Base-by-base conservation (phyloP, 106 monocot species). In the Dactylorhiza incarnata region DNA sequence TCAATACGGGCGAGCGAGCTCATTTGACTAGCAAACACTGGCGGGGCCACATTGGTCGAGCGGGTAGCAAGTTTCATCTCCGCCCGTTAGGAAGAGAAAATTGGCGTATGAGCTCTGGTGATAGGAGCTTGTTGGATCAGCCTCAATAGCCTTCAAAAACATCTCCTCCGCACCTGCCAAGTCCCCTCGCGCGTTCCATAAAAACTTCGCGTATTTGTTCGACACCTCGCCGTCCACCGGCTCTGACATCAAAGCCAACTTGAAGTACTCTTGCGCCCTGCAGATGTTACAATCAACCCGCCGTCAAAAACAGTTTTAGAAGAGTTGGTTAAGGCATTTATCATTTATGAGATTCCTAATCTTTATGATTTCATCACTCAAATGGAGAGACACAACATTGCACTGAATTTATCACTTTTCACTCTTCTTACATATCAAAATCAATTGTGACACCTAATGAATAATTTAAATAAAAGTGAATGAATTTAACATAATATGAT, bases 251-350 rank as follows among this genome's bases (percentile, higher is more conserved):
- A 83, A 83, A 49, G 93, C 81, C 78, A 70, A 77, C 29, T 73
- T 71, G 79, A 89, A 93, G 90, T 84, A 86, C 49, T 82, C 68
- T 16, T 87, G 78, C 44, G 93, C 93, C 74, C 93, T 93, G 78
- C 45, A 69, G 16, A 69, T 45, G 29, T 66, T 37, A 66, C 8
- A 29, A 29, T 29, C 29, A 29, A 29, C 29, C 2, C 29, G 29
- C 29, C 29, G 29, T 29, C 29, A 29, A 29, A 29, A 29, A 29
- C 29, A 29, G 29, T 0, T 2, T 29, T 29, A 29, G 29, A 29
- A 29, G 29, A 29, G 0, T 29, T 29, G 29, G 29, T 29, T 29
- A 2, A 29, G 29, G 26, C 1, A 1, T 37, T 66, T 66, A 22
- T n/a, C 58, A 6, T 9, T 58, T 58, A 6, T 58, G 58, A 8